Percentiles rank a stretch among this genome's conserved stretches.
Evolutionary conservation across 1,139 yeast species (phyloP).

Genomic region (Blastobotrys elegans): DNA sequence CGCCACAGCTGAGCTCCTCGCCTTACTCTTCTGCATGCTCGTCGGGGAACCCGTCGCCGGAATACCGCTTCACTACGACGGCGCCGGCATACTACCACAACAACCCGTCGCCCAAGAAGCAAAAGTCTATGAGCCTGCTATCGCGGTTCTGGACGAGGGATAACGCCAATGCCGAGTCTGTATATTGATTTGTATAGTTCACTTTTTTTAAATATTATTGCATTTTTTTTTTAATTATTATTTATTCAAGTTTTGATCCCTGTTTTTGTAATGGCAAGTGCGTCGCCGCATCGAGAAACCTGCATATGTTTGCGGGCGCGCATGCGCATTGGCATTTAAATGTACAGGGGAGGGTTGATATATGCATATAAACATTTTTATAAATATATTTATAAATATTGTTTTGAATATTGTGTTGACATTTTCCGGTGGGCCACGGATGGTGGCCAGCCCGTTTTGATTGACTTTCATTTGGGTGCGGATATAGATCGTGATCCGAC

Average conservation of each 20-base stretch:
- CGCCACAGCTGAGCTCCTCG: conserved; percentile 13
- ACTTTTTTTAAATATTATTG: background rate
- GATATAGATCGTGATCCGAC: too few relatives aligned
- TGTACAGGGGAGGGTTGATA: too few relatives aligned
- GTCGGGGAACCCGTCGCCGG: conserved; percentile 17
- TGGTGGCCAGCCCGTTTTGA: too few relatives aligned
- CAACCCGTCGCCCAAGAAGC: conserved; percentile 13
- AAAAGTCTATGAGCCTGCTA: conserved; percentile 13
- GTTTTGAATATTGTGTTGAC: too few relatives aligned
- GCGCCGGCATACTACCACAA: conserved; percentile 5
- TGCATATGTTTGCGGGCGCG: too few relatives aligned
- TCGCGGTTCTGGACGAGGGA: conserved; percentile 16
- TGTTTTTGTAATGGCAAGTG: background rate
- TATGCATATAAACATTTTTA: too few relatives aligned
- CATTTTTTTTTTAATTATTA: background rate
- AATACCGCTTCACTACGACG: conserved; percentile 15
- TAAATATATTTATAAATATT: too few relatives aligned
- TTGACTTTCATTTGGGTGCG: too few relatives aligned
- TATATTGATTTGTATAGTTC: too few relatives aligned
- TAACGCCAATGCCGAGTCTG: conserved; percentile 11
- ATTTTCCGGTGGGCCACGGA: too few relatives aligned
- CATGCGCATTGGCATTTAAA: too few relatives aligned
- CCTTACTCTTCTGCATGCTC: conserved; percentile 15
- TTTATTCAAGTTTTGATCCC: background rate
- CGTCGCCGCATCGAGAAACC: conserved; percentile 2